Base-by-base conservation (phyloP, 2,329 filamentous ascomycete genomes). In the Cyanodermella asteris region DNA sequence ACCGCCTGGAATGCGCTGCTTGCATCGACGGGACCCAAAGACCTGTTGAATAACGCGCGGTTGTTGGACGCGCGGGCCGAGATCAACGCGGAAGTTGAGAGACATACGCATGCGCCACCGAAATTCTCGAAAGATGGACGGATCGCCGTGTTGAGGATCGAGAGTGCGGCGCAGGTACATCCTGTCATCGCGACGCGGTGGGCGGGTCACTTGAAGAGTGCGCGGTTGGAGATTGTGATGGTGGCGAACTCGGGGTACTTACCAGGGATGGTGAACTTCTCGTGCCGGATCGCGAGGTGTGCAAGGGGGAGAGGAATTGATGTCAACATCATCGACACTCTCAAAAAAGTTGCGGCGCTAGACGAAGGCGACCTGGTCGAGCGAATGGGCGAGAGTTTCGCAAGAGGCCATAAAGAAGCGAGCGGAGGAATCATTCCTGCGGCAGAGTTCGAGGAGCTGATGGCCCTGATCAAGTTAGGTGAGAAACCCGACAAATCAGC, bases 231-330 rank as follows among this genome's bases (percentile, higher is more conserved):
- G 36, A 62, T 73, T 2, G 52, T 76, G 6, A 51, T 74, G 34
- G 67, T 68, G 4, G 71, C 69, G 0, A 75, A 76, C 28, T 61
- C 67, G 28, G 68, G 68, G 0, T 75, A 74, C 34, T 39, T 70
- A 0, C 56, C 61, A 0, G 65, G 53, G 2, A 57, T 62, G 41
- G 67, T 75, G 13, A 70, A 72, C 36, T 75, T 75, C 44, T 70
- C 64, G 2, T 74, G 70, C 33, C 58, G 70, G 2, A 47, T 74
- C 5, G 56, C 69, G 1, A 51, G 58, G 23, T 60, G 56, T 29
- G 68, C 67, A 2, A 47, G 58, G 30, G 51, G 44, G 10, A 47
- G 53, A 15, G 56, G 64, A 10, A 55, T 57, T 3, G 59, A 63
- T 2, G 61, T 73, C 7, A 61, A 73, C 30, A 71, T 73, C 27